These are phyloP conservation scores for Epichloe baconii DNA, from an alignment of 2,329 filamentous ascomycete genomes.

Conservation along the genomic window DNA sequence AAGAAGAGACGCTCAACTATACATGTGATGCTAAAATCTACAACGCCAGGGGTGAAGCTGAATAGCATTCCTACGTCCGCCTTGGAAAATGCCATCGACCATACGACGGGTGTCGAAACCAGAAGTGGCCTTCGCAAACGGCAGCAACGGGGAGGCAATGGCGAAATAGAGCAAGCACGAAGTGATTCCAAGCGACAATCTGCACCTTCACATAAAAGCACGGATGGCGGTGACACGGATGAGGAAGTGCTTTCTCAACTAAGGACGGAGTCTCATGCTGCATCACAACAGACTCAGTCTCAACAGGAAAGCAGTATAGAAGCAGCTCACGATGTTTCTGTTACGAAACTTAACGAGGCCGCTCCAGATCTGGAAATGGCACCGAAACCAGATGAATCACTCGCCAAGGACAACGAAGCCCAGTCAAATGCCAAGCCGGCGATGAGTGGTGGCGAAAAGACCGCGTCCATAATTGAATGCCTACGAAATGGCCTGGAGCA, in stretches of 20 bases:
- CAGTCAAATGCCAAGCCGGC: constrained; percentile 4
- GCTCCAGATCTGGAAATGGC: neutral
- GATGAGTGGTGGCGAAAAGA: constrained; percentile 5
- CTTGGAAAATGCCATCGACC: neutral
- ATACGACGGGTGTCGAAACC: constrained; percentile 7
- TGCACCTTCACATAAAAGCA: constrained; percentile 1
- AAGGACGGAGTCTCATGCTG: constrained; percentile 26
- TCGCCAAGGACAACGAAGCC: constrained; percentile 1
- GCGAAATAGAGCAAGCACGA: neutral
- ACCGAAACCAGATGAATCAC: neutral
- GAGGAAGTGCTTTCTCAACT: constrained; percentile 30
- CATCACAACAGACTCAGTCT: constrained; percentile 21
- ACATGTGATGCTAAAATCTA: neutral
- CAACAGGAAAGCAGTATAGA: constrained; percentile 5
- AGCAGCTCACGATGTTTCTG: neutral
- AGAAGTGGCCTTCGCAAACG: constrained; percentile 10
- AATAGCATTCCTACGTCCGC: neutral
- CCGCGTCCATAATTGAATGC: constrained; percentile 17
- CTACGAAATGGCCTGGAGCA: constrained; percentile 35
- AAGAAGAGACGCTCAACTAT: constrained; percentile 18
- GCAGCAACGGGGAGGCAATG: constrained; percentile 2
- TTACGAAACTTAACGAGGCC: neutral
- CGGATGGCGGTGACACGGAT: constrained; percentile 23
- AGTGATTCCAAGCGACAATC: constrained; percentile 6
- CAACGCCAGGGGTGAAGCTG: neutral